Base-by-base conservation (phyloP, 345 rosid genomes). In the Eucalyptus regnans region DNA sequence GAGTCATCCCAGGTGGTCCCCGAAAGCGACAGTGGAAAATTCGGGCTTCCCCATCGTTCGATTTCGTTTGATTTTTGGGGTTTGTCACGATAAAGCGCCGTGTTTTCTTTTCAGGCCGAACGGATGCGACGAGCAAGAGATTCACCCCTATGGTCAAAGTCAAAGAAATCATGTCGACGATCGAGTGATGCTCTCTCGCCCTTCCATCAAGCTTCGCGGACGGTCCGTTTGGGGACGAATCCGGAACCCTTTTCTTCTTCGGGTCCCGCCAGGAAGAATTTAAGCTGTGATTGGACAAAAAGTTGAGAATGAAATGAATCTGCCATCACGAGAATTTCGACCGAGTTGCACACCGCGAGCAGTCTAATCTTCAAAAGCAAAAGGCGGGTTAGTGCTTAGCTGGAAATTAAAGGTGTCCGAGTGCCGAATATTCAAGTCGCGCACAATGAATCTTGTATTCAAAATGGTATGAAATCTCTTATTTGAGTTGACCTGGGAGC, bases 381-480 rank as follows among this genome's bases (percentile, higher is more conserved):
- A 20, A 76, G 84, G 48, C 14, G 48, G 29, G 29, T 10, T 6
- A 6, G 8, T 76, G 48, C 84, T 76, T 20, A 3, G 7, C 10
- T 6, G 46, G 48, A 37, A 37, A 20, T 9, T 17, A 14, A 64
- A 64, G 76, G 41, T 14, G 20, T 13, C 3, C 2, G 3, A 2
- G 3, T 5, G 12, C 20, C 2, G 43, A 33, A 14, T 18, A 68
- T 68, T 68, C 23, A 9, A 68, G 2, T n/a, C 3, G 17, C 3
- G 0, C 0, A 10, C 33, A 0, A 12, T 5, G 15, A n/a, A 29
- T 29, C 4, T 64, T 1, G 9, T 13, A 29, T 12, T 6, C 0
- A 1, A 66, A 66, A 66, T 1, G 2, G 23, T 31, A 31, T 3
- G 7, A 68, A 68, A 31, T 33, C 44, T 33, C 7, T 22, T 5